Evolutionary conservation across 192 early-diverging fungal species (phyloP), one percentile per base, ranked within the genome.

Genomic region (Podila minutissima): DNA sequence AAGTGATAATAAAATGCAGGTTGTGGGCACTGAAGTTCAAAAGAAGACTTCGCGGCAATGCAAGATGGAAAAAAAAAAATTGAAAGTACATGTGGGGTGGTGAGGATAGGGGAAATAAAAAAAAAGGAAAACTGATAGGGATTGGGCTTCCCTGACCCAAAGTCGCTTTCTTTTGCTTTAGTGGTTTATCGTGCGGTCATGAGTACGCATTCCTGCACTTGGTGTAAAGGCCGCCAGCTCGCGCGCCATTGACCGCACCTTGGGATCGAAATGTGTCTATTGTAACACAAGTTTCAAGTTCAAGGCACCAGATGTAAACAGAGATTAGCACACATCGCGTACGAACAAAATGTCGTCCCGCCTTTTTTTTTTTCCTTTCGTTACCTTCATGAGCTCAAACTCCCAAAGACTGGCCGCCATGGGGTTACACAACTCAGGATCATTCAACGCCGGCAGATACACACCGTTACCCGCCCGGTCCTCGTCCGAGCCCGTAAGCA

Each of bases 351-450:
- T 66, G 26, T 57, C 32, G 33, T 9, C 9, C 41, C 51, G 24
- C 15, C 19, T 22, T n/a, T 33, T 48, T 70, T 66, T 78, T 76
- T 67, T 77, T 78, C 15, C 13, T 26, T 48, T 70, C 28, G 62
- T 78, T 88, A 93, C 92, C 87, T 89, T 88, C 62, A 95, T 91
- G 67, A 93, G 87, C 64, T 88, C 87, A 60, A 97, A 82, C 82
- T 99, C 97, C 86, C 93, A 99, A 58, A 97, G 69, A 77, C 91
- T 94, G 5, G 97, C 92, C 4, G 95, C 94, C 83, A 97, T 96
- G 4, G 97, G 95, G 75, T 99, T 99, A 75, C 95, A 97, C 71
- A 98, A 87, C 66, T 99, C 96, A 0, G 97, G 94, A 69, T 99
- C 97, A 73, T 97, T 92, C 66, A 98, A 76, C 15, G 91, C 83